Conservation (phyloP, 2,329 filamentous ascomycete genomes). For the Penicillium sp. region DNA sequence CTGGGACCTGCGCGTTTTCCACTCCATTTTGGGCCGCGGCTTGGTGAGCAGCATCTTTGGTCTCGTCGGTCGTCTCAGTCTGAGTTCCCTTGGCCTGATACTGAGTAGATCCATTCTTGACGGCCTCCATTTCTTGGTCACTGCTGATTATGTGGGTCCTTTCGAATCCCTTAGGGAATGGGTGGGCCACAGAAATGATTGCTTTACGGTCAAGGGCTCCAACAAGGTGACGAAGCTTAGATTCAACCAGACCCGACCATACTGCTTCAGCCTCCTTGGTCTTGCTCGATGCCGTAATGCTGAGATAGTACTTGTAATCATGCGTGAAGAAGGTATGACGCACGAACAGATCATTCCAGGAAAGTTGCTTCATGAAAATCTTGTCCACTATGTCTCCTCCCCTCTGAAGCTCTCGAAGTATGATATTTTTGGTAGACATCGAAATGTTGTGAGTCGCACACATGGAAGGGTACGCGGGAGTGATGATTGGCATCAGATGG, state of each 20-base stretch:
- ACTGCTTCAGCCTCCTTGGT: slow-evolving; percentile 79
- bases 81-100: slow-evolving; percentile 57
- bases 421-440: slow-evolving; percentile 76
- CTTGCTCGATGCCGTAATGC: slow-evolving; percentile 76
- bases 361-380: slow-evolving; percentile 71
- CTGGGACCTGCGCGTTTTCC: slow-evolving; percentile 40
- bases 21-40: slow-evolving; percentile 49
- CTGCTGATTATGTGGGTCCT: slow-evolving; percentile 68
- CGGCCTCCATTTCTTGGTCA: slow-evolving; percentile 60
- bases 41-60: slow-evolving; percentile 49
- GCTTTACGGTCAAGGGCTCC: slow-evolving; percentile 75
- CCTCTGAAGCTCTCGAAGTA: slow-evolving; percentile 76
- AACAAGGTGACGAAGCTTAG: slow-evolving; percentile 83
- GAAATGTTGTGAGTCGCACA: slow-evolving; percentile 95
- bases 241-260: slow-evolving; percentile 91
- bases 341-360: slow-evolving; percentile 84
- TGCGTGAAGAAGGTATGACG: slow-evolving; percentile 91
- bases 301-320: slow-evolving; percentile 94
- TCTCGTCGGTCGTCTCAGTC: slow-evolving; percentile 52
- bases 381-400: slow-evolving; percentile 73
- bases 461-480: slow-evolving; percentile 95
- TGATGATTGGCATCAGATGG: slow-evolving; percentile 97
- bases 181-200: slow-evolving; percentile 78
- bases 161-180: slow-evolving; percentile 91
- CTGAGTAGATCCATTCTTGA: slow-evolving; percentile 60